These are phyloP conservation scores for Ophiorrhiza pumila DNA, from an alignment of 257 asterid genomes.

Conservation along the genomic window DNA sequence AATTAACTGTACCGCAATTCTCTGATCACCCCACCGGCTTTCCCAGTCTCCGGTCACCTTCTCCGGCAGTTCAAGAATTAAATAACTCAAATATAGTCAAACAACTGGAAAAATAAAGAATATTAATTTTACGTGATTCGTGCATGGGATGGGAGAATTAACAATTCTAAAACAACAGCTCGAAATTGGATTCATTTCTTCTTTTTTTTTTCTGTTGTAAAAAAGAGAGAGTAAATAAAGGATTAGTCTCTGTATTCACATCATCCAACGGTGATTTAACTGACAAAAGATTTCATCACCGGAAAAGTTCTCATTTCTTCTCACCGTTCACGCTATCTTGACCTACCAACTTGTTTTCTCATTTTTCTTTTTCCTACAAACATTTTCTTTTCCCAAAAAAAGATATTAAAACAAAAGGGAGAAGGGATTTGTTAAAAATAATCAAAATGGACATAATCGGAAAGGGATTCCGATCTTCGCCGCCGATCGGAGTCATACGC, in stretches of 20 bases:
- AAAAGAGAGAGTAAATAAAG: neutral
- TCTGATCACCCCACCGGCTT: neutral
- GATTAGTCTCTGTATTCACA: conserved; percentile 17
- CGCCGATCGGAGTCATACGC: conserved; percentile 14
- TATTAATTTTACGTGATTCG: neutral
- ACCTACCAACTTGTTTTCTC: conserved; percentile 1
- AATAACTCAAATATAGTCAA: too few relatives aligned
- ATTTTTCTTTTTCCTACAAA: neutral
- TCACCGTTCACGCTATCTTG: conserved; percentile 9
- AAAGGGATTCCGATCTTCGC: neutral
- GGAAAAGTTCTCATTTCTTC: conserved; percentile 6
- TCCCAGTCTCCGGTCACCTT: conserved; percentile 1
- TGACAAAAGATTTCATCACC: conserved; percentile 12
- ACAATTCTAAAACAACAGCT: conserved; percentile 15
- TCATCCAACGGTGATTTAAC: conserved; percentile 20
- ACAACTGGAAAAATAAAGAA: neutral
- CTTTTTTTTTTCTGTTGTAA: conserved; percentile 20
- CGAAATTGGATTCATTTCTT: conserved; percentile 12
- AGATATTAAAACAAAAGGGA: neutral
- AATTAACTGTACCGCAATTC: conserved; percentile 15
- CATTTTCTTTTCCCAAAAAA: neutral
- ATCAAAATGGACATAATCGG: neutral
- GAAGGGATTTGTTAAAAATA: neutral
- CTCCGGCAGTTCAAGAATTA: too few relatives aligned
- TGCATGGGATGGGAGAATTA: neutral